Evolutionary conservation across 345 rosid species (phyloP).

Genomic region (Brassica carinata): DNA sequence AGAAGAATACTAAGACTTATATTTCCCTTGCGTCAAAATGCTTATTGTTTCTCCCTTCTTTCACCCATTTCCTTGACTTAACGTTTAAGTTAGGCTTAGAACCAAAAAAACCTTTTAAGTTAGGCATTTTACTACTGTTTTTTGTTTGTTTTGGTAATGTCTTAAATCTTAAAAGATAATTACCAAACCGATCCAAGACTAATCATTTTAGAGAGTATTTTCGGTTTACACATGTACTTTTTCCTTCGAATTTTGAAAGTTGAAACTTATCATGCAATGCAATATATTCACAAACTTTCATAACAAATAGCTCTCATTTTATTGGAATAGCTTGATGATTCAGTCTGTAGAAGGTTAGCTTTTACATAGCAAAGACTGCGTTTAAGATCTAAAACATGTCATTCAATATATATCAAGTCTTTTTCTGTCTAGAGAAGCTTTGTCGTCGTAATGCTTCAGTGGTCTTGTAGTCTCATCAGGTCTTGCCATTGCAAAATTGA

Average conservation of each 20-base stretch:
- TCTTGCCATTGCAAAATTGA: constrained; percentile 16
- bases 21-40: too few relatives aligned
- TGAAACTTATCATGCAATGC: not conserved
- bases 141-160: not conserved
- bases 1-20: constrained; percentile 18
- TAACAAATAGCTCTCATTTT: not conserved
- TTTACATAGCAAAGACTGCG: not conserved
- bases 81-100: not conserved
- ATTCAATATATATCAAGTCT: not conserved
- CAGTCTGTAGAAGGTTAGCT: constrained; percentile 9
- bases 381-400: constrained; percentile 10
- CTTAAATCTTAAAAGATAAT: not conserved
- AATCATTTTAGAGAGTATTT: not conserved
- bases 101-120: not conserved
- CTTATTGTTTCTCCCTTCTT: not conserved
- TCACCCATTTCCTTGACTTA: not conserved
- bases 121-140: not conserved
- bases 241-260: not conserved
- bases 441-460: not conserved
- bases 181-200: not conserved
- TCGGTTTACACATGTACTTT: not conserved
- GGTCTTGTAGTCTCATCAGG: not conserved
- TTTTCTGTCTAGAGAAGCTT: constrained; percentile 6
- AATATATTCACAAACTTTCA: not conserved
- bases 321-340: not conserved